phyloP scores from a whole-genome alignment of 352 stramenopile species.

The Pythium phragmitis region DNA sequence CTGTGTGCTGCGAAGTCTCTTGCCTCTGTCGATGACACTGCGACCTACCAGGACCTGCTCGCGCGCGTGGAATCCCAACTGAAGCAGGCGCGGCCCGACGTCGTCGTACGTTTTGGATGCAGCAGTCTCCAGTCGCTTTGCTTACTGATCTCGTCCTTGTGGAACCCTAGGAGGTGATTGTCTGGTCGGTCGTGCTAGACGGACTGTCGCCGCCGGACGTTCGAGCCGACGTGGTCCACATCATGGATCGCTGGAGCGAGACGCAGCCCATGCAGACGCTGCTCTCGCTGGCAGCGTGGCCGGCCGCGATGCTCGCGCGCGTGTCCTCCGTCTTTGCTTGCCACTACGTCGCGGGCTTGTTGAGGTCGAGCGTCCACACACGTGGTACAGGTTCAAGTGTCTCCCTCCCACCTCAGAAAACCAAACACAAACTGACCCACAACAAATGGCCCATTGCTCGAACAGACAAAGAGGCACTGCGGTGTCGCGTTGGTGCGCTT shows the following conservation, averaged over 20 bases:
- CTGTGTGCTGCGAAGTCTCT: constrained; percentile 3
- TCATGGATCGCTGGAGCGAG: constrained; percentile 1
- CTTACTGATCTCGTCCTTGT: neutral
- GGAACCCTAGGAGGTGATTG: constrained; percentile 15
- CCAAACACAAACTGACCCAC: neutral
- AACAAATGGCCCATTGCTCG: neutral
- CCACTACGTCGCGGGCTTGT: constrained; percentile 7
- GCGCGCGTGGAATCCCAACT: constrained; percentile 6
- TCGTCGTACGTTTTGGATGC: constrained; percentile 14
- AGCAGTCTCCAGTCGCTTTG: neutral
- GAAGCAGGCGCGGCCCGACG: neutral
- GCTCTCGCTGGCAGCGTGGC: constrained; percentile 16
- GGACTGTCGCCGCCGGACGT: neutral
- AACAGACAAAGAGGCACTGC: constrained; percentile 15
- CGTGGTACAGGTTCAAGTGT: constrained; percentile 2
- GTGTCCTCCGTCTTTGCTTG: constrained; percentile 4
- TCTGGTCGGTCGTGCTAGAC: constrained; percentile 17
- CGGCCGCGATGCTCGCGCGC: constrained; percentile 13
- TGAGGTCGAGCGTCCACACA: neutral
- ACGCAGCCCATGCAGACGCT: constrained; percentile 3
- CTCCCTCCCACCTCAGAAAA: neutral
- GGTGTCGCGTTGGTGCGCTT: constrained; percentile 19
- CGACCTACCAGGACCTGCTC: constrained; percentile 5
- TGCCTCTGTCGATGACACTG: neutral
- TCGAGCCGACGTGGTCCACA: neutral